Base-by-base conservation (phyloP, 768 basidiomycete genomes). In the Lentinula sp. region DNA sequence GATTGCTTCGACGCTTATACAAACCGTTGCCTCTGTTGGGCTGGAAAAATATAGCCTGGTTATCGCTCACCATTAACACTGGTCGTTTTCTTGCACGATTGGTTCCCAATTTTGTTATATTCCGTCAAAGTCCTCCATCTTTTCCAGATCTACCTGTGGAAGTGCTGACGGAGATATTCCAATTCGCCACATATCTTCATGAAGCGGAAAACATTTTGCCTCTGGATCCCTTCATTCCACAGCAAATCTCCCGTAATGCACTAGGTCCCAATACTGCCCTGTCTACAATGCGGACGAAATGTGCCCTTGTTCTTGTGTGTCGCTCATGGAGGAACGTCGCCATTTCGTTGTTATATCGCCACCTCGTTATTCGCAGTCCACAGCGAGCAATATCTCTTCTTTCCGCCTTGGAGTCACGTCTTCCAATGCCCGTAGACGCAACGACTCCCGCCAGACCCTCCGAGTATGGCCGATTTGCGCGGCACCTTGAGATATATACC, bases 131-230 rank as follows among this genome's bases (percentile, higher is more conserved):
- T 43, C 43, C 32, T 10, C 48, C 45, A 18, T 20, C 39, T 16
- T 59, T 59, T 15, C 73, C 72, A 39, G 70, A 75, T 52, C 70
- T 82, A n/a, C 80, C 81, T 7, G 71, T 75, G 16, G 82, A 85
- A 62, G 66, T 85, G 42, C 82, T 81, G 79, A 72, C 81, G 18
- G 82, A 83, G 63, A 85, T 85, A 41, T 83, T 85, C 68, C 76
- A 81, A 59, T 82, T 81, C 66, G 78, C 81, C 5, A 83, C 81
- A 15, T 77, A 81, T 66, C 72, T 80, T 54, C 77, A 80, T 62
- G 71, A 70, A 7, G 70, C 78, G 48, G 72, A 74, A 49, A 74
- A 78, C 36, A 72, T 84, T 63, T 71, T 71, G 20, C 79, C 79
- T 8, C 65, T 78, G 53, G 76, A 83, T 67, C 80, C 83, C 6